phyloP scores from a whole-genome alignment of 129 eudicot genomes.

The Flaveria brownii region DNA sequence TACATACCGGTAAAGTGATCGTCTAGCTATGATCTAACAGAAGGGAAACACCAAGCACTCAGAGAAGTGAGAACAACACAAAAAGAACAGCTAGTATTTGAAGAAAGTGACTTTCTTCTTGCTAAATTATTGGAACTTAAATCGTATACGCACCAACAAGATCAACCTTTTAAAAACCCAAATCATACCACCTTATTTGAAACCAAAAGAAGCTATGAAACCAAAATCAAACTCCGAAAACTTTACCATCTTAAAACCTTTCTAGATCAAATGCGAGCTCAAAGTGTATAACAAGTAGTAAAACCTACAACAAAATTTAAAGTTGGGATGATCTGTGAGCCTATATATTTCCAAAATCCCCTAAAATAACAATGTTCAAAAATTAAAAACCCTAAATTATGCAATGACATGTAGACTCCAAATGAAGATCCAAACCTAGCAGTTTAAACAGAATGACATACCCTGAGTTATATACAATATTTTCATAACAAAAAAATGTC shows the following conservation, averaged over 20 bases:
- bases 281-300: too few relatives aligned
- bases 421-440: not conserved
- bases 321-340: not conserved
- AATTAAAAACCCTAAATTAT: not conserved
- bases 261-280: too few relatives aligned
- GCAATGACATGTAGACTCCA: not conserved
- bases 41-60: not conserved
- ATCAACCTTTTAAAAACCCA: too few relatives aligned
- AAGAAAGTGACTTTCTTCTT: not conserved
- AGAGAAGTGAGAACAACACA: too few relatives aligned
- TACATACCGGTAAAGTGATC: not conserved
- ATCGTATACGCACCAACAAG: not conserved
- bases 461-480: not conserved
- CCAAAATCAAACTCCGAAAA: too few relatives aligned
- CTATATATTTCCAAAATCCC: not conserved
- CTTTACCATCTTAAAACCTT: too few relatives aligned
- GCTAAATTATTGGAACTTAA: not conserved
- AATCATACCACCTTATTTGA: not conserved
- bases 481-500: too few relatives aligned
- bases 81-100: not conserved
- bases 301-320: too few relatives aligned
- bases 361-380: not conserved
- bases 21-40: slow-evolving; percentile 3
- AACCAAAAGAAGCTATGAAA: not conserved
- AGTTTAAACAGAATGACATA: slow-evolving; percentile 7